These are phyloP conservation scores for Kentomonas sorsogonicus DNA, from an alignment of 208 protist species.

Conservation along the genomic window DNA sequence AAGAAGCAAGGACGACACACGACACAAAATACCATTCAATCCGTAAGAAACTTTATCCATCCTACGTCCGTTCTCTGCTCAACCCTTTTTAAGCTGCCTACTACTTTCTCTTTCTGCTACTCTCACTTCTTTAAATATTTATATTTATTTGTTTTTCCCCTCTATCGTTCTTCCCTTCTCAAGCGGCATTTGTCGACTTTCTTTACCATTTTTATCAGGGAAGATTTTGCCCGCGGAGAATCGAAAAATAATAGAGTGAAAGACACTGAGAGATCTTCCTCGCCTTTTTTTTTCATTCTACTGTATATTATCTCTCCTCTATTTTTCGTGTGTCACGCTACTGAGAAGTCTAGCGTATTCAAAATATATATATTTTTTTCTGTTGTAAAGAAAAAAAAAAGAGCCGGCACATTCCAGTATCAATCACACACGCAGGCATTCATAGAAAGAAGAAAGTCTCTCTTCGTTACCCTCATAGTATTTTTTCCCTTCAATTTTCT, in stretches of 20 bases:
- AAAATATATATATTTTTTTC: background rate
- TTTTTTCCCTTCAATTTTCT: background rate
- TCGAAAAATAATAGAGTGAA: no score
- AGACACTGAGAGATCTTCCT: background rate
- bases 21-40: no score
- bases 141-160: background rate
- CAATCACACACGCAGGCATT: background rate
- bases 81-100: no score
- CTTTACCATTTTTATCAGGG: no score
- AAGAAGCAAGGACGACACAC: no score
- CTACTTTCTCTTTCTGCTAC: no score
- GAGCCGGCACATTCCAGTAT: no score
- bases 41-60: no score
- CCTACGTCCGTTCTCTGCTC: no score
- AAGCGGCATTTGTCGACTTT: no score
- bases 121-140: slow-evolving; percentile 1
- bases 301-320: background rate
- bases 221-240: no score
- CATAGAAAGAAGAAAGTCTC: background rate
- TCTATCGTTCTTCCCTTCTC: background rate
- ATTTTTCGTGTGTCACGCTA: slow-evolving; percentile 63
- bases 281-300: slow-evolving; percentile 8
- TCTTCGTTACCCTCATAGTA: background rate
- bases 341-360: slow-evolving; percentile 55
- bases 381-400: slow-evolving; percentile 2